A percentile compares a stretch with the other conserved stretches of the same genome.
Conservation (phyloP, 345 rosid species). For the Lepidium sativum region DNA sequence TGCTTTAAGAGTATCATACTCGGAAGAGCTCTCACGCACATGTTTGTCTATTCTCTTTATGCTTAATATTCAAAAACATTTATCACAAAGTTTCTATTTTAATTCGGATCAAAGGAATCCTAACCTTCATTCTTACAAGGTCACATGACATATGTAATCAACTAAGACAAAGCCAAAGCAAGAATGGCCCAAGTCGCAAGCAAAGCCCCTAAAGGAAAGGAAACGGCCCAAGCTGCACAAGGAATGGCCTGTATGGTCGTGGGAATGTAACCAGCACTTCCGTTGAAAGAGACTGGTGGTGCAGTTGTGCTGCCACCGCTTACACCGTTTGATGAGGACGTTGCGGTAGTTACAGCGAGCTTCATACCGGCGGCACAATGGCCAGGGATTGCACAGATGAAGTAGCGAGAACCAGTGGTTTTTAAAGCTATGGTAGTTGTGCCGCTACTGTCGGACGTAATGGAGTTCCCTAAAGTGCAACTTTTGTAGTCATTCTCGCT, state of each 20-base stretch:
- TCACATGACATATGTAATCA: neutral
- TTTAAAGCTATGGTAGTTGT: slow-evolving; percentile 63
- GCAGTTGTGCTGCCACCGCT: slow-evolving; percentile 5
- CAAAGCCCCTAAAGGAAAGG: neutral
- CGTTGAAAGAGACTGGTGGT: slow-evolving; percentile 6
- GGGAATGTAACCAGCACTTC: slow-evolving; percentile 16
- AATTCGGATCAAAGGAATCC: neutral
- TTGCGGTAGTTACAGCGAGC: slow-evolving; percentile 42
- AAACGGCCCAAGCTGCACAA: slow-evolving; percentile 13
- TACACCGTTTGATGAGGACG: slow-evolving; percentile 1
- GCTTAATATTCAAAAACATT: neutral
- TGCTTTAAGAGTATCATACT: neutral
- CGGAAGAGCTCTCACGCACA: neutral
- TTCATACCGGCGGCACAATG: slow-evolving; percentile 76
- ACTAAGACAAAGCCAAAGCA: slow-evolving; percentile 4
- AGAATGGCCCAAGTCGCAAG: slow-evolving; percentile 13
- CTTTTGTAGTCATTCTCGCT: slow-evolving; percentile 60
- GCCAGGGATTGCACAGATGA: slow-evolving; percentile 55
- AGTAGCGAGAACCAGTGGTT: slow-evolving; percentile 70
- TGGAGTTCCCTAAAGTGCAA: slow-evolving; percentile 54
- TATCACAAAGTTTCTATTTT: neutral
- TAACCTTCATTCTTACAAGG: too few relatives aligned
- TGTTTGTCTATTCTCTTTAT: neutral
- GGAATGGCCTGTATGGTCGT: slow-evolving; percentile 22
- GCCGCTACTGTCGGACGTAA: slow-evolving; percentile 64